Evolutionary conservation across 2,329 filamentous ascomycete species (phyloP), one percentile per base, ranked within the genome.

Genomic region (Trematosphaeria pertusa): DNA sequence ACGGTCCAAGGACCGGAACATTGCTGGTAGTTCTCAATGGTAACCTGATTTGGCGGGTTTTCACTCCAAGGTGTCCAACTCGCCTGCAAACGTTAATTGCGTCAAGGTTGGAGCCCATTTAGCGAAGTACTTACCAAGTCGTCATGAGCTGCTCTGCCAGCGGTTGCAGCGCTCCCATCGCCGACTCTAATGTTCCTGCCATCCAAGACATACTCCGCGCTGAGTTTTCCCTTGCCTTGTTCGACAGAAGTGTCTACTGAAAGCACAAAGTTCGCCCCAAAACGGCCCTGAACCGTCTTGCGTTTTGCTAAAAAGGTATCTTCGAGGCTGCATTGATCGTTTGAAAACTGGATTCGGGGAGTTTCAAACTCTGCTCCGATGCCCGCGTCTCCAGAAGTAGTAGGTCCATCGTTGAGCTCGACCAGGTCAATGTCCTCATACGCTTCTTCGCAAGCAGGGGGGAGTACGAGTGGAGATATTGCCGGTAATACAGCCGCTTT

Each of bases 161-260:
- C 37, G 37, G 37, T 24, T 17, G 37, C 37, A 31, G 24, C 37
- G 3, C 10, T 12, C 12, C 17, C 24, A 31, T 31, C 4, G 20
- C 56, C 58, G 32, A 61, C 46, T 46, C 58, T 62, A 38, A 62
- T 58, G 10, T 42, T 46, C 30, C n/a, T 37, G 28, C 59, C 60
- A 40, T 64, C 45, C 17, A 64, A 33, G 41, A 61, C 52, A 33
- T 64, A 64, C 42, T 62, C 59, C 31, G 60, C 48, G 15, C 42
- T 46, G 7, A 64, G 48, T 46, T 43, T 51, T n/a, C 57, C 57
- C 10, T 38, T 26, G n/a, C 35, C 35, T 32, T 43, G 31, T 37
- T 33, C n/a, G 11, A 40, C 43, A 24, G 58, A 56, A 37, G 35
- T 37, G 38, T 61, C 58, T 41, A 36, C 54, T 40, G 55, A 52